Evolutionary conservation across 2,329 filamentous ascomycete genomes (phyloP), one percentile per base, ranked within the genome.

Genomic region (Pseudodiploospora longispora): DNA sequence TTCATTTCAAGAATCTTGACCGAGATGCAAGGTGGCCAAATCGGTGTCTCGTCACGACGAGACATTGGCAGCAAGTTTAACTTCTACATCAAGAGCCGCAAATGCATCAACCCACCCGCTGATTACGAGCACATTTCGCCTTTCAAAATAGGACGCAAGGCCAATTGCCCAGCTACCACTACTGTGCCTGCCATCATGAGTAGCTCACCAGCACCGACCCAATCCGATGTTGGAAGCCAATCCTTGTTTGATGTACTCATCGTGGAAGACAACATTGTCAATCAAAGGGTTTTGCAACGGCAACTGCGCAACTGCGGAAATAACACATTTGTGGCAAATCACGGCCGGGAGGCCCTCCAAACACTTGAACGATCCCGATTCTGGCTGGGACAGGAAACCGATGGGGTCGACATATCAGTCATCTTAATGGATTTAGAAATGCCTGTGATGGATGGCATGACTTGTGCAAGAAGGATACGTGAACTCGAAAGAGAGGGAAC

Each of bases 371-470:
- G 65, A 40, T 80, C 78, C 6, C 67, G 69, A 5, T 80, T 76
- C 56, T 80, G 78, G 78, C 57, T 59, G 27, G 71, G 71, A 10
- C 64, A 70, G 6, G 69, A 71, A 48, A 47, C 60, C 10, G 62
- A 68, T 10, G 72, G 72, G 3, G 62, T 71, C 6, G 72, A 80
- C 39, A 72, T 86, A 27, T 78, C 79, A 6, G 71, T 88, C 38
- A 81, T 90, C 9, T 62, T 90, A 5, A 88, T 90, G 85, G 86
- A 90, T 57, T 71, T 88, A 39, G 85, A 89, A 56, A 90, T 90
- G 85, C 85, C 85, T 1, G 74, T 88, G 36, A 89, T 89, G 85
- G 84, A 90, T 55, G 86, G 86, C 32, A 77, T 86, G 61, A 83
- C 83, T 2, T 87, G 85, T 50, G 81, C 85, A 9, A 71, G 74